Percentiles rank a stretch among this genome's conserved stretches.
Evolutionary conservation across 2,329 filamentous ascomycete species (phyloP).

Genomic region (Botryosphaeria dothidea): DNA sequence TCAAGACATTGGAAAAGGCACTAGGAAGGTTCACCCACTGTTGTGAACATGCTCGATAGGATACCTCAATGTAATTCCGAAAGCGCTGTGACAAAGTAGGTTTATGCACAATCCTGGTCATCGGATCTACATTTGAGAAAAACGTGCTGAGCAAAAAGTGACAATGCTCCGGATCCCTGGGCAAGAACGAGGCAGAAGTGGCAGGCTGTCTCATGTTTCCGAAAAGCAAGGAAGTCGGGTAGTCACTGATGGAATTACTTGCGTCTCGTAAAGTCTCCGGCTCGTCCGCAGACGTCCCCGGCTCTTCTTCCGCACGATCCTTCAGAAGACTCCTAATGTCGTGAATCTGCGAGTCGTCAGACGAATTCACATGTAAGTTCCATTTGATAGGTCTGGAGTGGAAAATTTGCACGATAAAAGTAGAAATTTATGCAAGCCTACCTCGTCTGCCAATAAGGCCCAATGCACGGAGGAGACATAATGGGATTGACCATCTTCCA

Average conservation of each 20-base stretch:
- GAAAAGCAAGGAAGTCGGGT: background rate
- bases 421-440: constrained; percentile 21
- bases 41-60: background rate
- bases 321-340: constrained; percentile 40
- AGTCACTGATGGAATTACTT: background rate
- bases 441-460: constrained; percentile 25
- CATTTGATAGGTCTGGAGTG: too few relatives aligned
- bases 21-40: background rate
- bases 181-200: constrained; percentile 28
- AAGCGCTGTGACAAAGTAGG: constrained; percentile 34
- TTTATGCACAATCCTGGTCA: constrained; percentile 38
- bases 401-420: background rate
- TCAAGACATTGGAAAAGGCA: too few relatives aligned
- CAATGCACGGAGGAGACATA: constrained; percentile 27
- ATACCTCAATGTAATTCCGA: constrained; percentile 25
- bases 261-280: background rate
- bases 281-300: constrained; percentile 20
- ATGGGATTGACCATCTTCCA: constrained; percentile 39
- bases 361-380: too few relatives aligned
- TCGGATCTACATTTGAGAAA: constrained; percentile 39
- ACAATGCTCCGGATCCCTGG: constrained; percentile 31
- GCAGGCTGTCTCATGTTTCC: background rate
- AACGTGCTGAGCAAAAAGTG: constrained; percentile 37
- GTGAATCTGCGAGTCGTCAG: constrained; percentile 31
- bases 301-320: constrained; percentile 11